Conservation (phyloP, 805 yeast genomes). For the Metschnikowia lunata region DNA sequence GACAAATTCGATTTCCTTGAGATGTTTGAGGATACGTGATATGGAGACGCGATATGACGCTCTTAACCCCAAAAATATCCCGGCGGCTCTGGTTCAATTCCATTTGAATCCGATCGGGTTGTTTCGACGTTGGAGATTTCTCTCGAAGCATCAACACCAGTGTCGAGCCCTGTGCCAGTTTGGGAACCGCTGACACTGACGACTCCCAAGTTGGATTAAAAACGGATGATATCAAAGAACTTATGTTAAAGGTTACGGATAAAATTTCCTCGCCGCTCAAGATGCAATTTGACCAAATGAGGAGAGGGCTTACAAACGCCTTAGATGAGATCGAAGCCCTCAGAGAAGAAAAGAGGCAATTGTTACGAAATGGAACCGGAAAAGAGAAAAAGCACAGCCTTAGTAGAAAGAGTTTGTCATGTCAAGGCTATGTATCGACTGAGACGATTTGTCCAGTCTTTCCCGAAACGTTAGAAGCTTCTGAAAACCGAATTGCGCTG, state of each 20-base stretch:
- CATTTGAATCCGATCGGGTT: neutral
- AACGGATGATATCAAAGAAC: too few relatives aligned
- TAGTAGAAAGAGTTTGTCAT: neutral
- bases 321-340: neutral
- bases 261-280: too few relatives aligned
- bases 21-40: neutral
- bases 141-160: too few relatives aligned
- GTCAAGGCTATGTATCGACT: too few relatives aligned
- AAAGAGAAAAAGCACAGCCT: neutral
- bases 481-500: neutral
- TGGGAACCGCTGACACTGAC: too few relatives aligned
- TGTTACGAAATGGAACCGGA: neutral
- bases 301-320: neutral
- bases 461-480: neutral
- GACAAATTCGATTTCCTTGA: neutral
- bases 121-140: too few relatives aligned
- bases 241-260: too few relatives aligned
- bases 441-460: neutral
- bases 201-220: too few relatives aligned
- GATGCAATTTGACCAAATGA: too few relatives aligned
- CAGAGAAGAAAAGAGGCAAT: neutral
- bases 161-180: too few relatives aligned
- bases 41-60: neutral
- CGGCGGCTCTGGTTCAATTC: neutral
- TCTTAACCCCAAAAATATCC: neutral